phyloP scores from a whole-genome alignment of 805 yeast species.

The Nakazawaea wickerhamii region DNA sequence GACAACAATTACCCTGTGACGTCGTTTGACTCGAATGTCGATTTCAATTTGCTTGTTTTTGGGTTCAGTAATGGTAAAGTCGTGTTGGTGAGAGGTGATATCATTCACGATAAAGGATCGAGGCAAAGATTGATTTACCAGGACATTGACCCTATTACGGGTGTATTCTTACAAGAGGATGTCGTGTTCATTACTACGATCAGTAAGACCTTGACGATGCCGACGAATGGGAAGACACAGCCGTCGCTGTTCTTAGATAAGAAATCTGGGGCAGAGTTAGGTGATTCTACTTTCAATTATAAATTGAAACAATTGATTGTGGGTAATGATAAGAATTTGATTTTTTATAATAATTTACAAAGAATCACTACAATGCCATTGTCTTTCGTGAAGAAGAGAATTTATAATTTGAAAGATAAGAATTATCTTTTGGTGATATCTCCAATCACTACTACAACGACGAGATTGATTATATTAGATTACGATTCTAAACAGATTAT shows the following conservation, averaged over 20 bases:
- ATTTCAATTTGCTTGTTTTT: slow-evolving; percentile 60
- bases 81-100: slow-evolving; percentile 78
- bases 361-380: slow-evolving; percentile 50
- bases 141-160: slow-evolving; percentile 76
- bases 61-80: slow-evolving; percentile 87
- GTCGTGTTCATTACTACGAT: slow-evolving; percentile 71
- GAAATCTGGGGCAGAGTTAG: slow-evolving; percentile 42
- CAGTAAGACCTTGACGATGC: slow-evolving; percentile 60
- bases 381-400: slow-evolving; percentile 49
- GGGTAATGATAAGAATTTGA: slow-evolving; percentile 57
- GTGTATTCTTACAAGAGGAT: slow-evolving; percentile 53
- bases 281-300: slow-evolving; percentile 36
- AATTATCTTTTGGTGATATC: slow-evolving; percentile 59
- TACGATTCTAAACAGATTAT: slow-evolving; percentile 63
- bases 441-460: slow-evolving; percentile 39
- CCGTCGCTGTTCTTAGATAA: slow-evolving; percentile 44
- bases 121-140: slow-evolving; percentile 78
- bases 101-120: slow-evolving; percentile 83
- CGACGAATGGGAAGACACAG: slow-evolving; percentile 73
- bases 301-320: slow-evolving; percentile 42
- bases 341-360: slow-evolving; percentile 53
- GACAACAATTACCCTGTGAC: slow-evolving; percentile 76
- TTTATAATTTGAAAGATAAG: slow-evolving; percentile 35
- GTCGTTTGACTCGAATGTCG: slow-evolving; percentile 47
- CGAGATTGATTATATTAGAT: slow-evolving; percentile 65